Evolutionary conservation across 164 flowering plant genomes (phyloP), one percentile per base, ranked within the genome.

Genomic region (Saururus chinensis): DNA sequence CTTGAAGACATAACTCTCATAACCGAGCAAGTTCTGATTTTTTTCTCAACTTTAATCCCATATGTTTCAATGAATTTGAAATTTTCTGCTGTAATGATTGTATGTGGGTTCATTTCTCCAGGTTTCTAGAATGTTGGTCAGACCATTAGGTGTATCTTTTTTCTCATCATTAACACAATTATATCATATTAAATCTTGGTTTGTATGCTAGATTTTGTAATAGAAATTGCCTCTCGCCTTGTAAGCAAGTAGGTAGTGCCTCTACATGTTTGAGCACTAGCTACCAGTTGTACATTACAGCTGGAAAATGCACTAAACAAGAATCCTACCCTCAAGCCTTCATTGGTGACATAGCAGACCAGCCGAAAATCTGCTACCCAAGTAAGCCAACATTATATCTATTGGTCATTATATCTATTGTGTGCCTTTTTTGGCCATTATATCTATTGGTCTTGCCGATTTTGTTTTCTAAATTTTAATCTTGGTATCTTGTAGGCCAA

Each of bases 181-280:
- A 1, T 58, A 16, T 19, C 9, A 8, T 41, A 13, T 41, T 9
- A 41, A 8, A 13, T 8, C 3, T 41, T 9, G 8, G 9, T 52
- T 45, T 35, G 24, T 25, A 17, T 57, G 53, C 68, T 86, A 60
- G 96, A 85, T 42, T 91, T 89, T 55, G 74, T 87, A 66, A 80
- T 95, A 92, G 97, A 87, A 66, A 91, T 95, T 51, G 93, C n/a
- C n/a, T n/a, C n/a, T n/a, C n/a, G n/a, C n/a, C n/a, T n/a, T n/a
- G n/a, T n/a, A n/a, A n/a, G n/a, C 91, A 56, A 84, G 86, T 19
- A 92, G 97, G 40, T 93, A 91, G 62, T 92, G 91, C 13, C 87
- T n/a, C n/a, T n/a, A n/a, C n/a, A n/a, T 19, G 16, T 61, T 26
- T 51, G 30, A 24, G 21, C 12, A 19, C 53, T 84, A 93, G 99